Evolutionary conservation across 2,329 filamentous ascomycete species (phyloP), one percentile per base, ranked within the genome.

Genomic region (Colletotrichum musae): DNA sequence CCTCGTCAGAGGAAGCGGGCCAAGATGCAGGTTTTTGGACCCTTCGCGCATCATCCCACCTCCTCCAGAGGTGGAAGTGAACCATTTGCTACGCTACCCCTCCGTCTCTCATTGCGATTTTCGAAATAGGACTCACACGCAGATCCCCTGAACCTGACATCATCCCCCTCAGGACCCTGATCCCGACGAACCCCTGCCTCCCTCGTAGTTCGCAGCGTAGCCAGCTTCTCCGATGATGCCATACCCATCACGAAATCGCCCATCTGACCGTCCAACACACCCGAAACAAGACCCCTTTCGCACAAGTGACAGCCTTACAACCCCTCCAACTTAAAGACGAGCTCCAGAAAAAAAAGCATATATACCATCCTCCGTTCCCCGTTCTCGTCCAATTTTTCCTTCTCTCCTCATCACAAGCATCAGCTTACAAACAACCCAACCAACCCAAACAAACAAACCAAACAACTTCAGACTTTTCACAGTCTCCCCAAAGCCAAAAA

Each of bases 61-160:
- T 12, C 16, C 15, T 39, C n/a, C 16, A 45, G 47, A 28, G 12
- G 12, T 18, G 10, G 32, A 54, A 54, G 39, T 32, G 16, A 39
- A n/a, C 45, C 16, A 32, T 57, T 63, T 32, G 36, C 26, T 39
- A 24, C 21, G 21, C 64, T 43, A 36, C 32, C 32, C 32, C 32
- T 36, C 32, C 7, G 32, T 10, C 32, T 36, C 32, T 36, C 7
- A 36, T 36, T 36, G 32, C 10, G 32, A 36, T 36, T 36, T 12
- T 36, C 32, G 32, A 36, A 36, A 10, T 36, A 47, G 12, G 15
- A 16, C 18, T 16, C 24, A n/a, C 39, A 21, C 57, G 56, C 54
- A 66, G 67, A 70, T 66, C 67, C 21, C 62, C 57, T 39, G 26
- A 39, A 18, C 51, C 54, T 70, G 68, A 68, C 68, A 70, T 70